Evolutionary conservation across 331 rosid genomes (phyloP).

Genomic region (Arachis monticola): DNA sequence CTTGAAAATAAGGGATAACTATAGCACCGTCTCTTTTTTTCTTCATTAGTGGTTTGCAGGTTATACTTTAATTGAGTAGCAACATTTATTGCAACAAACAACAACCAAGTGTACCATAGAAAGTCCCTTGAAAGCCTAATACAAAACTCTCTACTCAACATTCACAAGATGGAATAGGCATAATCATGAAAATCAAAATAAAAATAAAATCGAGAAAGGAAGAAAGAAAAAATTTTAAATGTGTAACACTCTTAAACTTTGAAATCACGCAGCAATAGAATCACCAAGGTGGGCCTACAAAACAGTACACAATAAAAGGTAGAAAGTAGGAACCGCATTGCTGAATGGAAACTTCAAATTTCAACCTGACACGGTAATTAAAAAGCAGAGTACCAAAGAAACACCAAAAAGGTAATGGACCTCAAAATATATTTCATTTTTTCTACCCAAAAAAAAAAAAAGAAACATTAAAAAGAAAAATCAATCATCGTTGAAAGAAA

Average conservation of each 20-base stretch:
- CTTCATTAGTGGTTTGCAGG: background rate
- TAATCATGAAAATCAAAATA: slow-evolving; percentile 12
- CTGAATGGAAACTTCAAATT: slow-evolving; percentile 34
- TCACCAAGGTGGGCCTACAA: background rate
- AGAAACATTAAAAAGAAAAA: background rate
- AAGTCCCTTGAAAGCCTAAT: slow-evolving; percentile 26
- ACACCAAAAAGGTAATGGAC: slow-evolving; percentile 1
- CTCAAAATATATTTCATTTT: background rate
- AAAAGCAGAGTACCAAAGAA: background rate
- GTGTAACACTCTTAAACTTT: slow-evolving; percentile 36
- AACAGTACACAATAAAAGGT: background rate
- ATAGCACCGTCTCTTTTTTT: slow-evolving; percentile 8
- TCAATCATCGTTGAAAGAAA: slow-evolving; percentile 40
- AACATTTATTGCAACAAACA: slow-evolving; percentile 6
- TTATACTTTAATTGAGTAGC: slow-evolving; percentile 8
- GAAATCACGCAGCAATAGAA: slow-evolving; percentile 39
- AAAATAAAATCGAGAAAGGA: too few relatives aligned
- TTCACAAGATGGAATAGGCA: slow-evolving; percentile 13
- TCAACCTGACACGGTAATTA: slow-evolving; percentile 22
- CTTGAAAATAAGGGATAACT: slow-evolving; percentile 17
- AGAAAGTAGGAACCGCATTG: slow-evolving; percentile 3
- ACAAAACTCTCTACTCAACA: background rate
- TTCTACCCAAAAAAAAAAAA: background rate
- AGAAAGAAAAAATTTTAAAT: slow-evolving; percentile 27
- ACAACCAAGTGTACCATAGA: slow-evolving; percentile 14